Evolutionary conservation across 2,329 filamentous ascomycete species (phyloP).

Genomic region (Ophidiomyces ophidiicola): DNA sequence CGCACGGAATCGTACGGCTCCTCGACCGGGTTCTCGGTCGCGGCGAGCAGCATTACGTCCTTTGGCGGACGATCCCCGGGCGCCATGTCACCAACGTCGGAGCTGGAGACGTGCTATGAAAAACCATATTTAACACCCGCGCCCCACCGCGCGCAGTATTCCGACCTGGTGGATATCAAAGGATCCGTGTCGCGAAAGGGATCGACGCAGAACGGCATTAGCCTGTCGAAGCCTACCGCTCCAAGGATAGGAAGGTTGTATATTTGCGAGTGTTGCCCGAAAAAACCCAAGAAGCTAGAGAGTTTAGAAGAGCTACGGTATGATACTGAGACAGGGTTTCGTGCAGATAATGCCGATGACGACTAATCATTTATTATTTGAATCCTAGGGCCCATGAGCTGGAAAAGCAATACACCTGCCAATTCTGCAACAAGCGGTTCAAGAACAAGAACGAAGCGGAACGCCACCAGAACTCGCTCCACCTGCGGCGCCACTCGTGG

Average conservation of each 20-base stretch:
- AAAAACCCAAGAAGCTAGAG: constrained; percentile 94
- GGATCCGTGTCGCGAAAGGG: constrained; percentile 37
- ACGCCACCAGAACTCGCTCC: constrained; percentile 87
- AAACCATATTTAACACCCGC: constrained; percentile 39
- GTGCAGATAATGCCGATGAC: neutral
- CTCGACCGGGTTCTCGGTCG: constrained; percentile 45
- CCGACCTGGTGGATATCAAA: constrained; percentile 30
- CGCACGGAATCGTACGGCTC: constrained; percentile 53
- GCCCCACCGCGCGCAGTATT: constrained; percentile 33
- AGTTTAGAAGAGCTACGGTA: constrained; percentile 73
- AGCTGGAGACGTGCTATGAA: constrained; percentile 42
- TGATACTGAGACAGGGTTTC: constrained; percentile 24
- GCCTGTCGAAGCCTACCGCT: constrained; percentile 24
- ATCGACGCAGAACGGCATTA: constrained; percentile 30
- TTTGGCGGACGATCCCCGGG: constrained; percentile 50
- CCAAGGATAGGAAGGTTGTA: constrained; percentile 46
- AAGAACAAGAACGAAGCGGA: constrained; percentile 99
- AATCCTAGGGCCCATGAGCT: constrained; percentile 51
- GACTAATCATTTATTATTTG: neutral
- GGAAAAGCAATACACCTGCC: constrained; percentile 92
- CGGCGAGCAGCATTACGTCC: constrained; percentile 51
- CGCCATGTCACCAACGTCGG: constrained; percentile 46
- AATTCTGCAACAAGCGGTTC: constrained; percentile 87
- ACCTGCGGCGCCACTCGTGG: constrained; percentile 88
- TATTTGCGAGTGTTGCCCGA: constrained; percentile 90